phyloP scores from a whole-genome alignment of 192 early-diverging fungal genomes.

The Cetraspora pellucida region DNA sequence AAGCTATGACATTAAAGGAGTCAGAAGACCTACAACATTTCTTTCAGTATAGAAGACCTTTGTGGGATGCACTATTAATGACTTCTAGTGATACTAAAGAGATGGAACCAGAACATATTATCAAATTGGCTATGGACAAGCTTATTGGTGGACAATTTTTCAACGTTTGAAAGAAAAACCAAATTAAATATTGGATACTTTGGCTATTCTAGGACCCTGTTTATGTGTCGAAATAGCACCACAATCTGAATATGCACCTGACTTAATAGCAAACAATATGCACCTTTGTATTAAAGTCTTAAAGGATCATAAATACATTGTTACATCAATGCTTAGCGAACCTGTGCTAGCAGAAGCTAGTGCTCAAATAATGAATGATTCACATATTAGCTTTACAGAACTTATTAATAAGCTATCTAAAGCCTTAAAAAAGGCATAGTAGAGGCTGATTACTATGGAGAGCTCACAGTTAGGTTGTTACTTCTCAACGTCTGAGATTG shows the following conservation, averaged over 20 bases:
- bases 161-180: no score
- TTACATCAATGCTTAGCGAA: slow-evolving; percentile 1
- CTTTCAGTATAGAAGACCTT: no score
- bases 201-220: no score
- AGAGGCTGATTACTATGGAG: slow-evolving; percentile 9
- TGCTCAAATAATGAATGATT: slow-evolving; percentile 15
- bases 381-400: not conserved
- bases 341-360: not conserved
- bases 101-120: no score
- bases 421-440: not conserved
- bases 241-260: no score
- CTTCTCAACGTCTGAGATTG: slow-evolving; percentile 2
- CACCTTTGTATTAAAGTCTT: not conserved
- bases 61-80: no score
- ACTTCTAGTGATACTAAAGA: no score
- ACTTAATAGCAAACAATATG: no score
- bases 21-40: slow-evolving; percentile 1
- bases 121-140: no score
- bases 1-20: not conserved
- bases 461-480: not conserved
- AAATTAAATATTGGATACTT: no score
- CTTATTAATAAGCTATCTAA: not conserved
- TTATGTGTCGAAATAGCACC: no score
- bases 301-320: not conserved
- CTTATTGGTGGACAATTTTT: no score